phyloP scores from a whole-genome alignment of 139 green algal genomes.

The Chlamydomonas sp. region DNA sequence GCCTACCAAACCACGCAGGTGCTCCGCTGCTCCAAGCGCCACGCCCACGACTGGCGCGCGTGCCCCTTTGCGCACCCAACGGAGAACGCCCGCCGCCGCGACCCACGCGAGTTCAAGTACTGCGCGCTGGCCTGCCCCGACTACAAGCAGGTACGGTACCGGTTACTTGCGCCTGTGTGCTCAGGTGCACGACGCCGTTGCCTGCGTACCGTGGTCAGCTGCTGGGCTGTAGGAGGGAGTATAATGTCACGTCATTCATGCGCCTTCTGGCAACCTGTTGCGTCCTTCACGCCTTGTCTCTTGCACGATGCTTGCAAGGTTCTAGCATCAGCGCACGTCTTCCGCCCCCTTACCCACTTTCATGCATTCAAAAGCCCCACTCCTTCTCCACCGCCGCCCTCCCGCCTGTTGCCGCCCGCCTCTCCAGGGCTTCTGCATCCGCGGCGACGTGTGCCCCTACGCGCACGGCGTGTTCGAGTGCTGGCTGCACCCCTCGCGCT shows the following conservation, averaged over 20 bases:
- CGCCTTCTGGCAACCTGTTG: no score
- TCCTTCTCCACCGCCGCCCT: neutral
- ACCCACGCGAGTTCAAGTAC: constrained; percentile 91
- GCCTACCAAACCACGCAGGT: constrained; percentile 55
- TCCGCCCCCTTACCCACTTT: neutral
- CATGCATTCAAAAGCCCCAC: neutral
- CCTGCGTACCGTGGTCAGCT: neutral
- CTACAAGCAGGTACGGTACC: constrained; percentile 83
- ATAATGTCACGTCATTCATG: neutral
- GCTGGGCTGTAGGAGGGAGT: constrained; percentile 37
- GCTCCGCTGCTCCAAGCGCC: constrained; percentile 83
- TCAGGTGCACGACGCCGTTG: neutral
- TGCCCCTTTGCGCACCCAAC: constrained; percentile 98
- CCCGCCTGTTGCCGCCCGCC: neutral
- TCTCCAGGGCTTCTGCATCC: constrained; percentile 67
- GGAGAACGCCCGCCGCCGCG: constrained; percentile 94
- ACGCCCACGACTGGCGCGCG: constrained; percentile 94
- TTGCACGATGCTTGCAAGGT: no score
- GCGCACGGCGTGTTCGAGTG: constrained; percentile 93
- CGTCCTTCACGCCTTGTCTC: no score
- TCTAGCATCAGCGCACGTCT: neutral
- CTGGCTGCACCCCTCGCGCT: constrained; percentile 91
- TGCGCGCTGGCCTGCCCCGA: constrained; percentile 92
- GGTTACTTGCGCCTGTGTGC: neutral
- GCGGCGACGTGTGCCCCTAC: constrained; percentile 85